Evolutionary conservation across 345 rosid species (phyloP).

Genomic region (Salix udensis): DNA sequence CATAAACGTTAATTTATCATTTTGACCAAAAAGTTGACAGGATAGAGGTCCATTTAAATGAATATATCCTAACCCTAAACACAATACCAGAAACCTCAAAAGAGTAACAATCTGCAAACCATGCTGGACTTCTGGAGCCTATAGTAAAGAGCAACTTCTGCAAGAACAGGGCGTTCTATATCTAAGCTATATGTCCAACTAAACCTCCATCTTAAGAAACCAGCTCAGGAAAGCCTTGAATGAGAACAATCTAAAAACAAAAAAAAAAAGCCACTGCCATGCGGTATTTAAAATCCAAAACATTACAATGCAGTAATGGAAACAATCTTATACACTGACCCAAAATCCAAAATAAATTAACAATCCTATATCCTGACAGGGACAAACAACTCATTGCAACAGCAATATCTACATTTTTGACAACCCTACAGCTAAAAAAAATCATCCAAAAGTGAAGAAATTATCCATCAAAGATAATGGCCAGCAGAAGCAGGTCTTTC

Average conservation of each 20-base stretch:
- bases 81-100: background rate
- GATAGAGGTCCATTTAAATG: background rate
- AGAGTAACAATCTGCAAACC: background rate
- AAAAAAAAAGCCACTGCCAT: background rate
- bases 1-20: no score
- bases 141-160: background rate
- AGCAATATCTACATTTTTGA: conserved; percentile 30
- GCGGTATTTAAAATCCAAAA: conserved; percentile 8
- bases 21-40: background rate
- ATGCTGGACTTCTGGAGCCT: background rate
- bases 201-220: background rate
- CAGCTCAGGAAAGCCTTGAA: background rate
- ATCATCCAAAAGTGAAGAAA: conserved; percentile 8
- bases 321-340: conserved; percentile 24
- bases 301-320: conserved; percentile 16
- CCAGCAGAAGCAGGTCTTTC: conserved; percentile 21
- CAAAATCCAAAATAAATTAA: conserved; percentile 15
- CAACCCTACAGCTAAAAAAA: conserved; percentile 27
- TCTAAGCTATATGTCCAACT: background rate
- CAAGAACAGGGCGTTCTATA: no score
- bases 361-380: conserved; percentile 17
- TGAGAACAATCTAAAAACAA: background rate
- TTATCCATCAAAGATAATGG: conserved; percentile 31
- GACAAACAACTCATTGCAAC: conserved; percentile 14
- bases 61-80: background rate